phyloP scores from a whole-genome alignment of 129 eudicot genomes.

The Apium graveolens region DNA sequence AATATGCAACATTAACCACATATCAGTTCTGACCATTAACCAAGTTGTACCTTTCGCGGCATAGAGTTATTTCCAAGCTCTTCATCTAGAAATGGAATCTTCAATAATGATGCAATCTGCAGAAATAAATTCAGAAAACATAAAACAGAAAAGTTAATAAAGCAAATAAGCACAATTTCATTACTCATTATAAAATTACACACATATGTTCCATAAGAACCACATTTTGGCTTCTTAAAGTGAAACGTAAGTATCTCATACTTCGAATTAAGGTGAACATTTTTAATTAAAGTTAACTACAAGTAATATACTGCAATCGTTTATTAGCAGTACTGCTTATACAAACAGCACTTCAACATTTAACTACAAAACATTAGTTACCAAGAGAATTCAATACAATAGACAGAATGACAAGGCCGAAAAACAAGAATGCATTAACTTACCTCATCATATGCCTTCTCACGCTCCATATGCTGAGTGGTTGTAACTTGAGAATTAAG shows the following conservation, averaged over 20 bases:
- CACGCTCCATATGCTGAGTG: constrained; percentile 89
- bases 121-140: background rate
- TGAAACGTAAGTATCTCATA: background rate
- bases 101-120: constrained; percentile 83
- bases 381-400: background rate
- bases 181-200: background rate
- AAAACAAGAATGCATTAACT: constrained; percentile 16
- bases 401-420: no score
- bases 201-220: background rate
- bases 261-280: background rate
- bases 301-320: background rate
- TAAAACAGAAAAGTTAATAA: constrained; percentile 23
- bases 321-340: background rate
- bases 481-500: constrained; percentile 97
- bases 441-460: constrained; percentile 89
- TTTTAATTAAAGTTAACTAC: background rate
- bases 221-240: background rate
- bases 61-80: constrained; percentile 55
- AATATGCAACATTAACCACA: background rate
- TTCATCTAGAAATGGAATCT: constrained; percentile 86
- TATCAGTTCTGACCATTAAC: background rate
- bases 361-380: background rate
- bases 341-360: background rate
- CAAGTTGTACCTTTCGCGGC: constrained; percentile 48
- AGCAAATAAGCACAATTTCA: constrained; percentile 6